These are phyloP conservation scores for Ogataea hybrid DNA, from an alignment of 1,139 yeast genomes.

Conservation along the genomic window DNA sequence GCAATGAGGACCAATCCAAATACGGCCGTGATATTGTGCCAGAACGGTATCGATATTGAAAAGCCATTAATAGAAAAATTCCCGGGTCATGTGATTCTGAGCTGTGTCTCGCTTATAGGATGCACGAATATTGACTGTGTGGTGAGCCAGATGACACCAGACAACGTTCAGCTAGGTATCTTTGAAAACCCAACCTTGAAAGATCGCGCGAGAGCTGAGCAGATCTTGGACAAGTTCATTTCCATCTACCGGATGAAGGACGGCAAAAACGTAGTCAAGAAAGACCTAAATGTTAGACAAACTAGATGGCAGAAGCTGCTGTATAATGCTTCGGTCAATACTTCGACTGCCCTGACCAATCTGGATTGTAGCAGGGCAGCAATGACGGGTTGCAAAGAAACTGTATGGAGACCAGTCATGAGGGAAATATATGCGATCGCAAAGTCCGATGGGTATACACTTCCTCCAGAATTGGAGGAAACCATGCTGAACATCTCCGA, in stretches of 20 bases:
- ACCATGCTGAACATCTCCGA: conserved; percentile 43
- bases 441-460: conserved; percentile 45
- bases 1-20: conserved; percentile 33
- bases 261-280: conserved; percentile 31
- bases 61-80: conserved; percentile 43
- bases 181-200: conserved; percentile 35
- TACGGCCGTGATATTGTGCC: conserved; percentile 49
- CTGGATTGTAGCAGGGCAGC: conserved; percentile 45
- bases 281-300: conserved; percentile 45
- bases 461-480: conserved; percentile 35
- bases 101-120: conserved; percentile 53
- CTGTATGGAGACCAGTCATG: conserved; percentile 49
- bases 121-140: conserved; percentile 33
- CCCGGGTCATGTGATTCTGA: conserved; percentile 42
- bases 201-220: conserved; percentile 25
- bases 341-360: conserved; percentile 52
- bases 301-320: conserved; percentile 60
- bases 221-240: conserved; percentile 38
- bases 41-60: conserved; percentile 61
- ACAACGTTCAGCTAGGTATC: conserved; percentile 42
- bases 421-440: conserved; percentile 51
- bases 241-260: conserved; percentile 38
- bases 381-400: conserved; percentile 42
- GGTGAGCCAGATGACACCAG: conserved; percentile 26
- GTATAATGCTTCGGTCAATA: conserved; percentile 54